These are phyloP conservation scores for sorghum (Sorghum bicolor) DNA, from an alignment of 176 grass and related monocot genomes.

Conservation along the genomic window Sorghum_bicolor_NCBIv3 NC_012878.2:48417001-48417500, in stretches of 20 bases:
- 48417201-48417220: background rate
- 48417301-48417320: background rate
- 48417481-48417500: background rate
- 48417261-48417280: background rate
- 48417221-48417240: background rate
- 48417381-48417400: slow-evolving; percentile 68
- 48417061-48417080: background rate
- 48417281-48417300: background rate
- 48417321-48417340: slow-evolving; percentile 30
- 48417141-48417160: slow-evolving; percentile 93
- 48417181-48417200: slow-evolving; percentile 74
- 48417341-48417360: slow-evolving; percentile 61
- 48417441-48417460: background rate
- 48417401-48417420: slow-evolving; percentile 87
- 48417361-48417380: slow-evolving; percentile 95
- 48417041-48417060: background rate
- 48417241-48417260: background rate
- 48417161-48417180: slow-evolving; percentile 84
- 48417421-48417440: slow-evolving; percentile 42
- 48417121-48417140: slow-evolving; percentile 82
- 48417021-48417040: slow-evolving; percentile 19
- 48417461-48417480: background rate
- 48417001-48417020: slow-evolving; percentile 27
- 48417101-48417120: slow-evolving; percentile 85
- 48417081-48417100: slow-evolving; percentile 33